phyloP scores from a whole-genome alignment of 1,284 basidiomycete species.

The Chiua sp. region DNA sequence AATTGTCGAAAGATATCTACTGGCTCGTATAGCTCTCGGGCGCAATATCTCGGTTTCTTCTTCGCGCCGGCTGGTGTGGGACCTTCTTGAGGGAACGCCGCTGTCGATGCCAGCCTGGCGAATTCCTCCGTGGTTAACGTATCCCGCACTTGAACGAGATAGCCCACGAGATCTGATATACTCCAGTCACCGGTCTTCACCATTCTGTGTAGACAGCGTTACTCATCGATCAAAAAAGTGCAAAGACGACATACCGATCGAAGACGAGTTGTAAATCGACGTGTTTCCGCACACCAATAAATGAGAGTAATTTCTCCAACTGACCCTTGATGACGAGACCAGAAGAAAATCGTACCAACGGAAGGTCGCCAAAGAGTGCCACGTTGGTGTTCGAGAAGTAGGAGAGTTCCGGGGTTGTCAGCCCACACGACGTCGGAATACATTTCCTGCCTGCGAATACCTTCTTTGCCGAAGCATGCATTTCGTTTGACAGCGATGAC shows the following conservation, averaged over 20 bases:
- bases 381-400: slow-evolving; percentile 84
- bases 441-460: slow-evolving; percentile 72
- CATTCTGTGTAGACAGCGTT: slow-evolving; percentile 56
- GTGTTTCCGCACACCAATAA: slow-evolving; percentile 88
- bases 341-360: slow-evolving; percentile 81
- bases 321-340: slow-evolving; percentile 70
- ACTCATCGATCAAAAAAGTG: neutral
- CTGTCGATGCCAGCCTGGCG: slow-evolving; percentile 77
- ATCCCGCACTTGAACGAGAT: slow-evolving; percentile 86
- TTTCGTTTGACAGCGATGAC: slow-evolving; percentile 66
- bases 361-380: slow-evolving; percentile 88
- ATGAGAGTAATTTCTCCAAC: slow-evolving; percentile 79
- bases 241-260: slow-evolving; percentile 56
- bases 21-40: slow-evolving; percentile 87
- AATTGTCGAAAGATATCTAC: slow-evolving; percentile 74
- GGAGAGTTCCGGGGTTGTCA: slow-evolving; percentile 76
- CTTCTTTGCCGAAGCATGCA: slow-evolving; percentile 62
- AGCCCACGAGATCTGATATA: slow-evolving; percentile 80
- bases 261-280: slow-evolving; percentile 93
- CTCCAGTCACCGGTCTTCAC: slow-evolving; percentile 87
- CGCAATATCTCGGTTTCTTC: slow-evolving; percentile 59
- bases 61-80: slow-evolving; percentile 29
- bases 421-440: slow-evolving; percentile 80
- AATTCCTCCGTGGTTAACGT: slow-evolving; percentile 74
- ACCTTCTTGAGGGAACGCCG: slow-evolving; percentile 79